phyloP scores from a whole-genome alignment of 2,329 filamentous ascomycete species.

The Trichophyton verrucosum region DNA sequence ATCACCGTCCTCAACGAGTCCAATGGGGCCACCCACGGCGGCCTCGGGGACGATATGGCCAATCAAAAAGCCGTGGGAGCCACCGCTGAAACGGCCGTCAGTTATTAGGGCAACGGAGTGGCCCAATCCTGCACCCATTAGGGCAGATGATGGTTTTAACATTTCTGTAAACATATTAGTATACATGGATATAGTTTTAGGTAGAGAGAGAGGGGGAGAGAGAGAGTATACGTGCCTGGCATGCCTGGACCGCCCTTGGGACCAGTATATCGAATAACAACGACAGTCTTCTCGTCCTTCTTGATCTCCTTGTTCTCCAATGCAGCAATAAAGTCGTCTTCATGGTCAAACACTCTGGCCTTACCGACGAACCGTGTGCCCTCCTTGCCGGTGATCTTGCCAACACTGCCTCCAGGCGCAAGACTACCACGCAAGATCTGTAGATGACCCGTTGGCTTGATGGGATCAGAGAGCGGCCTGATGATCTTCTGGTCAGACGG shows the following conservation, averaged over 20 bases:
- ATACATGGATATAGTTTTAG: neutral
- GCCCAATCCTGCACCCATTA: slow-evolving; percentile 61
- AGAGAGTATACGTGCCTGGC: slow-evolving; percentile 30
- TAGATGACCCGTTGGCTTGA: slow-evolving; percentile 60
- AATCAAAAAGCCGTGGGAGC: slow-evolving; percentile 33
- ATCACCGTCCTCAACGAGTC: slow-evolving; percentile 68
- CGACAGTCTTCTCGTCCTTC: slow-evolving; percentile 64
- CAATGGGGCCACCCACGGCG: slow-evolving; percentile 77
- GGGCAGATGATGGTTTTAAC: slow-evolving; percentile 58
- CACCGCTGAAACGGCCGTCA: slow-evolving; percentile 71
- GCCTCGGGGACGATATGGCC: slow-evolving; percentile 69
- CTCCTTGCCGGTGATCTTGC: slow-evolving; percentile 68
- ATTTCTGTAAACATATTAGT: slow-evolving; percentile 44
- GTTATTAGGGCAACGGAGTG: slow-evolving; percentile 60
- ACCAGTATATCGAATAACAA: slow-evolving; percentile 63
- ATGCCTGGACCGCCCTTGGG: slow-evolving; percentile 63
- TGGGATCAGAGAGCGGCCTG: slow-evolving; percentile 52
- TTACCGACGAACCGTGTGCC: slow-evolving; percentile 55
- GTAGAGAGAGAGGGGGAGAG: neutral
- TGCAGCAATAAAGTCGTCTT: slow-evolving; percentile 56
- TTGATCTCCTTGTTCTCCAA: slow-evolving; percentile 57
- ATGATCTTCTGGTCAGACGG: slow-evolving; percentile 59
- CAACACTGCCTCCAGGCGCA: slow-evolving; percentile 57
- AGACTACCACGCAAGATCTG: slow-evolving; percentile 59
- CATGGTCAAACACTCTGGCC: slow-evolving; percentile 57